Evolutionary conservation across 139 green algal genomes (phyloP), one percentile per base, ranked within the genome.

Genomic region (Mesotaenium endlicherianum): DNA sequence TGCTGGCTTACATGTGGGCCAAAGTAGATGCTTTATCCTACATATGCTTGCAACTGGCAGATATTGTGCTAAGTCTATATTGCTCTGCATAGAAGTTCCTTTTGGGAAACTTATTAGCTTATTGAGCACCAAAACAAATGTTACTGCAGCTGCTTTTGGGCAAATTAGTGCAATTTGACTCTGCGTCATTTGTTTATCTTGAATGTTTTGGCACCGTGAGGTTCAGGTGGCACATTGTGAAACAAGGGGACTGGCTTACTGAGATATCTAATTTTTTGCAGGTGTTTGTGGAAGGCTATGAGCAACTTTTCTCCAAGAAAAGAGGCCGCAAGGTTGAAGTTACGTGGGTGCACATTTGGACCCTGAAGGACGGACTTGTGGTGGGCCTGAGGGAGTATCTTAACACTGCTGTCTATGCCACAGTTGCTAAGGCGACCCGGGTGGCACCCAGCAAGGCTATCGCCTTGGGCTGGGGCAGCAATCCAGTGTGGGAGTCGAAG

Each of bases 311-410:
- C 36, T n/a, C 60, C 8, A 72, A 72, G 11, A n/a, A n/a, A n/a
- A n/a, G n/a, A n/a, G n/a, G n/a, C n/a, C 60, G 60, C 8, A 72
- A 72, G 43, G 60, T 36, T 6, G 43, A 36, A 47, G 11, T 72
- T 72, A 47, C 60, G 6, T 72, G 60, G 60, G 60, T 72, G 41
- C 60, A 72, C 11, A 11, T 72, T 72, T 72, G 60, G 60, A 72
- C 60, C 43, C 20, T 72, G 11, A 72, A 72, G 60, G 60, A 72
- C 43, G 60, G 60, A 6, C 41, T 47, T 11, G 60, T 72, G 6
- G 43, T 38, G 20, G 60, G 60, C 11, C 11, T 72, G 60, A 36
- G 60, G 6, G 60, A 72, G 11, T 72, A 72, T 72, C 36, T 72
- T 8, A 72, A 72, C 11, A 72, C 60, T 11, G 60, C 60, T 72